Conservation (phyloP, 768 basidiomycete genomes). For the Termitomyces sp. region DNA sequence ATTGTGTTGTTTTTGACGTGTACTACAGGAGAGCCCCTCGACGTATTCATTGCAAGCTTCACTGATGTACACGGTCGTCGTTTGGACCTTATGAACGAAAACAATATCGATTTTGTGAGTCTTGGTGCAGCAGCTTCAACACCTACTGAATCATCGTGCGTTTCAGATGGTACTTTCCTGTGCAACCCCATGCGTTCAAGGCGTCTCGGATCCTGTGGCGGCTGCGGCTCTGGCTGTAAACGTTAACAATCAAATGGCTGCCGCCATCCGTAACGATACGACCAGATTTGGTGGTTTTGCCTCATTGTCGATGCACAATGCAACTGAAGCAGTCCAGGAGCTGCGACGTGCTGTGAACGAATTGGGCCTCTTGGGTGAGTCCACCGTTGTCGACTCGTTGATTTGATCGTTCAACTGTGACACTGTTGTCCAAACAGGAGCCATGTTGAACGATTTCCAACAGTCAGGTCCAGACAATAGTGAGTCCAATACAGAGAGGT, state of each 20-base stretch:
- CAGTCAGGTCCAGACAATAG: constrained; percentile 35
- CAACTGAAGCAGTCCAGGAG: constrained; percentile 33
- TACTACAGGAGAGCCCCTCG: constrained; percentile 23
- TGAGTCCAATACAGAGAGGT: constrained; percentile 9
- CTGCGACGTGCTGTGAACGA: constrained; percentile 34
- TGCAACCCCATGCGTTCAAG: constrained; percentile 32
- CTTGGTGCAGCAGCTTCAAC: background rate
- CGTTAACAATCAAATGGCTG: constrained; percentile 32
- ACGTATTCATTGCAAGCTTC: constrained; percentile 27
- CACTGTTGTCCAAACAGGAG: constrained; percentile 18
- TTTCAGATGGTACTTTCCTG: constrained; percentile 36
- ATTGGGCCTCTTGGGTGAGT: constrained; percentile 33
- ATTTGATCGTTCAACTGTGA: background rate
- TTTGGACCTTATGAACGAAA: constrained; percentile 29
- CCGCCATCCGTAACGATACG: constrained; percentile 32
- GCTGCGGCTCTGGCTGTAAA: constrained; percentile 29
- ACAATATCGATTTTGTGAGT: constrained; percentile 32
- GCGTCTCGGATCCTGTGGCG: constrained; percentile 26
- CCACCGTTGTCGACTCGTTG: background rate
- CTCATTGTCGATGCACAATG: constrained; percentile 39
- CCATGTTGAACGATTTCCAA: constrained; percentile 39
- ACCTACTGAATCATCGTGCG: background rate
- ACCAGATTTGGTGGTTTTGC: constrained; percentile 38
- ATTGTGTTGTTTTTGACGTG: background rate
- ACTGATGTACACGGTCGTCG: constrained; percentile 35